Evolutionary conservation across 768 basidiomycete genomes (phyloP).

Genomic region (Cystofilobasidium bisporidii): DNA sequence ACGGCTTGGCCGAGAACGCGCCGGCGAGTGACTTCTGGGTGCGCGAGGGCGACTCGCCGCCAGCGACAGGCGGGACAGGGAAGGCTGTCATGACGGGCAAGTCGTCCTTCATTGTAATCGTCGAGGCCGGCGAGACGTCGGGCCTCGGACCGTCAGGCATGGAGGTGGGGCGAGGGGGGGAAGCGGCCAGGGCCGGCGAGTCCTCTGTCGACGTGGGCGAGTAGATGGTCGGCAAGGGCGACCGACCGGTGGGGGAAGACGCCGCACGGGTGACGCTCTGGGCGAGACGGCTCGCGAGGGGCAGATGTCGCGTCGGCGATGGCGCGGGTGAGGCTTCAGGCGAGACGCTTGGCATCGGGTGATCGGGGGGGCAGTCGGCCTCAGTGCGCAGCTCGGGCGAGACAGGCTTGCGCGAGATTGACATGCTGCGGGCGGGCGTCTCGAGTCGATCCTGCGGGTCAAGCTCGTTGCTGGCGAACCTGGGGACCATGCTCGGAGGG

Average conservation of each 20-base stretch:
- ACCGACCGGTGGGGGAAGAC: background rate
- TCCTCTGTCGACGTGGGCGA: background rate
- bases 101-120: background rate
- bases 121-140: constrained; percentile 3
- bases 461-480: background rate
- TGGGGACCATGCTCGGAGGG: background rate
- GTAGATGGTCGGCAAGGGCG: background rate
- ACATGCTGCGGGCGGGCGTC: background rate
- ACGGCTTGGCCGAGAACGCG: background rate
- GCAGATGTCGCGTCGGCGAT: too few relatives aligned
- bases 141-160: background rate
- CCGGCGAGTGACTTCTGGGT: background rate
- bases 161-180: background rate
- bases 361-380: background rate
- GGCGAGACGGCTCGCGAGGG: background rate
- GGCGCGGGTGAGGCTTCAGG: too few relatives aligned
- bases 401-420: constrained; percentile 4
- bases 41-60: background rate
- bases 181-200: background rate
- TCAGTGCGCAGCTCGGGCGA: background rate
- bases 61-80: background rate
- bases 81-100: background rate
- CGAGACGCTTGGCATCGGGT: background rate
- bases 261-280: background rate
- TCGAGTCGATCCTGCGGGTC: background rate